Conservation (phyloP, 192 early-diverging fungal species). For the Rhizophlyctis rosea region DNA sequence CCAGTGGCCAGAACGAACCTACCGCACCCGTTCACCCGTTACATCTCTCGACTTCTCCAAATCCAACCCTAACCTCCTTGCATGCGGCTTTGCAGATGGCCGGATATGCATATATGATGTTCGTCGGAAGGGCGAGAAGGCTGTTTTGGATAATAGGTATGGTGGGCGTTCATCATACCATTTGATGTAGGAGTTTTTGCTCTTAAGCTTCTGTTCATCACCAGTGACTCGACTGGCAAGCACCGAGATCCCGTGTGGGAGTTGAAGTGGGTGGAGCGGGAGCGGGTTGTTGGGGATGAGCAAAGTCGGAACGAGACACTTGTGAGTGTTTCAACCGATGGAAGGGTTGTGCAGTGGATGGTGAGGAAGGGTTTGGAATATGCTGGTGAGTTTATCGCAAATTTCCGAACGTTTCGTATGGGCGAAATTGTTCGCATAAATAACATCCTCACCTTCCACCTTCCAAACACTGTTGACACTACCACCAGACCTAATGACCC, state of each 20-base stretch:
- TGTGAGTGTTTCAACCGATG: constrained; percentile 55
- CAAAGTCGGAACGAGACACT: constrained; percentile 47
- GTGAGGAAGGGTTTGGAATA: constrained; percentile 55
- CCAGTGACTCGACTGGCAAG: constrained; percentile 47
- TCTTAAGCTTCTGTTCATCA: background rate
- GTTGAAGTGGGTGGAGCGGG: constrained; percentile 57
- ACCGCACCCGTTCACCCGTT: constrained; percentile 40
- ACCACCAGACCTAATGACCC: constrained; percentile 53
- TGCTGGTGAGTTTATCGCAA: constrained; percentile 35
- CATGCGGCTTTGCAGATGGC: constrained; percentile 52
- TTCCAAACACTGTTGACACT: too few species aligned
- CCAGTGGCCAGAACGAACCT: constrained; percentile 58
- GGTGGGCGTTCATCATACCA: background rate
- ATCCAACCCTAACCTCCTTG: constrained; percentile 49
- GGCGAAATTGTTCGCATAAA: background rate
- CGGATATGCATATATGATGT: constrained; percentile 56
- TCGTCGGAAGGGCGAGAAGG: constrained; percentile 29
- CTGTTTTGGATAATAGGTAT: constrained; percentile 48
- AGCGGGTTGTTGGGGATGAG: constrained; percentile 54
- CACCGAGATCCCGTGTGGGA: constrained; percentile 65
- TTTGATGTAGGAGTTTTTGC: background rate
- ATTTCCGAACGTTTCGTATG: constrained; percentile 1
- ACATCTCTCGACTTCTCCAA: constrained; percentile 56
- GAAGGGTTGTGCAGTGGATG: constrained; percentile 55
- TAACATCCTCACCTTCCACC: too few species aligned